Conservation (phyloP, 108 stramenopile genomes). For the Fistulifera pelliculosa region DNA sequence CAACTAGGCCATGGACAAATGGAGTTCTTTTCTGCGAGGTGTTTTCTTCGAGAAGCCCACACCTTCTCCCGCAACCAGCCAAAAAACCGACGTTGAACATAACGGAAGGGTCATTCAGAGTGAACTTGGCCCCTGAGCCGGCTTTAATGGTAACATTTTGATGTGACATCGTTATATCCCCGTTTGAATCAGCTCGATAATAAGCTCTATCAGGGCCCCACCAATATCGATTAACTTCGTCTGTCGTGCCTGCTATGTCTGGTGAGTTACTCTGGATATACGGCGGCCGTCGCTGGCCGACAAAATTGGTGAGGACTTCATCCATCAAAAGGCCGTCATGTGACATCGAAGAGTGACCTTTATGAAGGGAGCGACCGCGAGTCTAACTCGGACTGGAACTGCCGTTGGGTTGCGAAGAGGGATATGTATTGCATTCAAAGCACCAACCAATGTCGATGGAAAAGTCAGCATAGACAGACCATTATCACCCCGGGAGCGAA, state of each 20-base stretch:
- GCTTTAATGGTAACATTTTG: constrained; percentile 66
- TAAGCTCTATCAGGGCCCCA: constrained; percentile 67
- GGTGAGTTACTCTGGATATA: not conserved
- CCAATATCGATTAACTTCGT: constrained; percentile 30
- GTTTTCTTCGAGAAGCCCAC: constrained; percentile 19
- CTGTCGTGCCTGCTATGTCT: not conserved
- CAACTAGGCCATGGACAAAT: constrained; percentile 21
- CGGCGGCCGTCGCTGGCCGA: not conserved
- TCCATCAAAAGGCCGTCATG: not conserved
- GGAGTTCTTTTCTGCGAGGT: too few relatives aligned
- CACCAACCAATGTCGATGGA: constrained; percentile 42
- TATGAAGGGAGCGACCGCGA: constrained; percentile 20
- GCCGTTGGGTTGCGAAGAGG: constrained; percentile 59
- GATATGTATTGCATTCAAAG: constrained; percentile 22
- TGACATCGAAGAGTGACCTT: not conserved
- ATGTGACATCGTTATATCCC: constrained; percentile 53
- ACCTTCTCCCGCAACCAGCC: constrained; percentile 58
- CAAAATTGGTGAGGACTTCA: not conserved
- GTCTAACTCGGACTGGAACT: constrained; percentile 53
- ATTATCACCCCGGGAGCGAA: constrained; percentile 3
- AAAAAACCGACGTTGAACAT: constrained; percentile 52
- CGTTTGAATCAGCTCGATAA: constrained; percentile 44
- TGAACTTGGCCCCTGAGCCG: constrained; percentile 53
- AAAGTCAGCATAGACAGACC: constrained; percentile 35
- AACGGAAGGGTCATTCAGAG: constrained; percentile 54